Evolutionary conservation across 2,329 filamentous ascomycete species (phyloP).

Genomic region (Alternaria rosae): DNA sequence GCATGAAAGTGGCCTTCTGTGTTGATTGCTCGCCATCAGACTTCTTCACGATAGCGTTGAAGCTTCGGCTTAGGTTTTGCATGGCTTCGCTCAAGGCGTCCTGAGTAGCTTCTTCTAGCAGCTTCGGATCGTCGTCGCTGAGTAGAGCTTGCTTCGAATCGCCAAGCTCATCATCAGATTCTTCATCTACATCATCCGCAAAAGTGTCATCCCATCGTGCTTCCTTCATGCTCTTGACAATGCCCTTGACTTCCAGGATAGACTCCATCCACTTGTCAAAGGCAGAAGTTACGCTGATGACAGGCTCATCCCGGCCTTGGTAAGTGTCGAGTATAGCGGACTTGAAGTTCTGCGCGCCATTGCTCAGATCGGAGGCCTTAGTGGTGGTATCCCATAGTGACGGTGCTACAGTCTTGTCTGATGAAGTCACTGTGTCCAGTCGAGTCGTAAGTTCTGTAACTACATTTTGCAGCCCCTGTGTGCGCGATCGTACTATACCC

Average conservation of each 20-base stretch:
- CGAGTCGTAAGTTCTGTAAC: conserved; percentile 69
- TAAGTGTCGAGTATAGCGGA: conserved; percentile 72
- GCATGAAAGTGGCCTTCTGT: conserved; percentile 66
- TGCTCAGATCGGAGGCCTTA: conserved; percentile 69
- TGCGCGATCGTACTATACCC: conserved; percentile 68
- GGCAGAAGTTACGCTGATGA: conserved; percentile 66
- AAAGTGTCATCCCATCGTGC: conserved; percentile 79
- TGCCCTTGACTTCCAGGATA: conserved; percentile 70
- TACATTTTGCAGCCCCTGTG: conserved; percentile 69
- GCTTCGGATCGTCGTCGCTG: conserved; percentile 73
- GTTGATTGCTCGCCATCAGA: conserved; percentile 39
- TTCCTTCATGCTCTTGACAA: conserved; percentile 70
- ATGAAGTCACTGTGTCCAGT: conserved; percentile 65
- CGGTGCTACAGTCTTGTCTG: conserved; percentile 49
- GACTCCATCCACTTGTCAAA: conserved; percentile 79
- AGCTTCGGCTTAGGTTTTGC: conserved; percentile 63
- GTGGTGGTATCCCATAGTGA: conserved; percentile 73
- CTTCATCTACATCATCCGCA: conserved; percentile 74
- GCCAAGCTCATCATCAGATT: conserved; percentile 73
- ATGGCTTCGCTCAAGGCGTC: conserved; percentile 65
- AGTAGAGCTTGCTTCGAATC: conserved; percentile 72
- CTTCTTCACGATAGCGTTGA: conserved; percentile 60
- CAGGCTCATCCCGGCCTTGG: conserved; percentile 73
- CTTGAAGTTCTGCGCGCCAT: conserved; percentile 73
- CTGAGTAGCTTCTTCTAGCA: conserved; percentile 67